These are phyloP conservation scores for Bocquillonia castaneifolia DNA, from an alignment of 441 rosid genomes.

Conservation along the genomic window DNA sequence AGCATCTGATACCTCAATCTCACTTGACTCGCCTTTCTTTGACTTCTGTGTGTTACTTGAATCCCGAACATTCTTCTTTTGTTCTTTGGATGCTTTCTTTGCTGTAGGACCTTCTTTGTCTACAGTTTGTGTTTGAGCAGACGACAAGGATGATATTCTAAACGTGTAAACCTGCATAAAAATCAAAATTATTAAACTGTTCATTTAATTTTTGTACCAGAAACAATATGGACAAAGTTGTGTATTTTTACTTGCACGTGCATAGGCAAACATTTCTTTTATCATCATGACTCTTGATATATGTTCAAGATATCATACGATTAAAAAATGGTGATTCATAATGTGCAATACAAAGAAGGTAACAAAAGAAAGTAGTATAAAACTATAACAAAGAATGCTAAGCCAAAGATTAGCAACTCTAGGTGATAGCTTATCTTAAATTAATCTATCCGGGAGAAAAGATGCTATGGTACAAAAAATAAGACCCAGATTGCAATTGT, in stretches of 20 bases:
- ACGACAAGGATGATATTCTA: constrained; percentile 27
- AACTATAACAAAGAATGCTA: too few species aligned
- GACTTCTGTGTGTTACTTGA: not conserved
- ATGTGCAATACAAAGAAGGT: not conserved
- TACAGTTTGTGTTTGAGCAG: not conserved
- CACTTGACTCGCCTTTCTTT: constrained; percentile 5
- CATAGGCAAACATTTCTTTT: not conserved
- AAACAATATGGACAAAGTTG: not conserved
- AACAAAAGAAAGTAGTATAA: too few species aligned
- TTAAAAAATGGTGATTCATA: not conserved
- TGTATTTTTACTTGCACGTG: not conserved
- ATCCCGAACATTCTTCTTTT: not conserved
- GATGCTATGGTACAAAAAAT: too few species aligned
- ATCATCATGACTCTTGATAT: not conserved
- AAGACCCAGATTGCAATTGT: too few species aligned
- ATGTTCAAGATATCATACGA: not conserved
- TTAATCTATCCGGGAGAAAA: too few species aligned
- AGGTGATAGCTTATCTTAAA: too few species aligned
- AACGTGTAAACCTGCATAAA: constrained; percentile 39
- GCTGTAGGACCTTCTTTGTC: constrained; percentile 7
- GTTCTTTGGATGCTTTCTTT: constrained; percentile 10
- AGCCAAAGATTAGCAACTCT: too few species aligned
- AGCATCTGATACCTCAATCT: not conserved
- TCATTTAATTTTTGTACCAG: not conserved
- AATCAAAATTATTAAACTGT: not conserved